Base-by-base conservation (phyloP, 176 grass and related monocot species). In the Carex parvula region DNA sequence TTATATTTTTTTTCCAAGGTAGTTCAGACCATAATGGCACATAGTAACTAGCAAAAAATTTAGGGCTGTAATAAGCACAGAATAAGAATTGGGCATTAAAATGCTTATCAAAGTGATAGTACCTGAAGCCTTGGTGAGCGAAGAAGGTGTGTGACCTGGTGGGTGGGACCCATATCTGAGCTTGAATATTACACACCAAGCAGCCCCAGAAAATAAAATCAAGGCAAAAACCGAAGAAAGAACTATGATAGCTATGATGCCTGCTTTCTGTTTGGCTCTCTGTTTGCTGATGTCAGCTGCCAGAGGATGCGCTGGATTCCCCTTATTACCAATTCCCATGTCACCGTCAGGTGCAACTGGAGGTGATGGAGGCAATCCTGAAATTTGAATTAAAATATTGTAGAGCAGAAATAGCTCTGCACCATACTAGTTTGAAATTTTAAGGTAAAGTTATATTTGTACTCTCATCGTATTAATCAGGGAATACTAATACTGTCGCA, bases 331-430 rank as follows among this genome's bases (percentile, higher is more conserved):
- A 85, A 80, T 86, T 72, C 88, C 89, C 65, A 85, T 89, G 84
- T 84, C 62, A 83, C 64, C 86, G 74, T 84, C 84, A 29, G 89
- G 81, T 78, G 89, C 81, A 84, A 73, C 48, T 10, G 93, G 93
- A 79, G 97, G 90, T 56, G 91, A 84, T 0, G 83, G 80, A 72
- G 97, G 93, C 88, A 99, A 90, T 50, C 97, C 97, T 99, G 88
- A 70, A 92, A 80, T 55, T 8, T 9, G 3, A 30, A 16, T 56
- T 8, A 55, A 77, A 77, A 75, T 54, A 24, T 24, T 55, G 12
- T 77, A 32, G 22, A 22, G 73, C 21, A 56, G 21, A 55, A 77
- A 8, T 56, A 54, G 13, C 53, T 77, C 21, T 56, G 18, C 73
- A 73, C 50, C 22, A 55, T 56, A 56, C 46, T 26, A 5, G 44